Conservation (phyloP, 2,329 filamentous ascomycete genomes). For the Tolypocladium ovalisporum region DNA sequence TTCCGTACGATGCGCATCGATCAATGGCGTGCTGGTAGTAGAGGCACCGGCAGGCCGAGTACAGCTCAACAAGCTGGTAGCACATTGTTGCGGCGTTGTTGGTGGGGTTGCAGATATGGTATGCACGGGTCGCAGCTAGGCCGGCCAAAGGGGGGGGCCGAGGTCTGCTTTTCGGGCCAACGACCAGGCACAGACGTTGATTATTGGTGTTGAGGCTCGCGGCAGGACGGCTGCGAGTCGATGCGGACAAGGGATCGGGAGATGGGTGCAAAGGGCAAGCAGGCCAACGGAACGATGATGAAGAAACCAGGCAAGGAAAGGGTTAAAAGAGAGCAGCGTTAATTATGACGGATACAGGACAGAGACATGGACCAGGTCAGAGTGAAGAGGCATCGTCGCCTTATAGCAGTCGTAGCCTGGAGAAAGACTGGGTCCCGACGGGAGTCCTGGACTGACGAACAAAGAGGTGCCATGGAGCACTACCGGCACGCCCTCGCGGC, state of each 20-base stretch:
- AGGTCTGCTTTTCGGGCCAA: constrained; percentile 1
- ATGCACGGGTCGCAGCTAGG: not conserved
- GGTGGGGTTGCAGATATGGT: constrained; percentile 2
- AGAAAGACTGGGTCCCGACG: not conserved
- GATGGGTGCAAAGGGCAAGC: not conserved
- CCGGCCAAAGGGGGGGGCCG: not conserved
- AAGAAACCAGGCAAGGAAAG: constrained; percentile 4
- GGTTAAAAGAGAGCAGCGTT: constrained; percentile 7
- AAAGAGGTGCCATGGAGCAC: not conserved
- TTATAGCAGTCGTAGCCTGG: constrained; percentile 30
- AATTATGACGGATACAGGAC: constrained; percentile 11
- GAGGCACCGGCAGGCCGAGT: constrained; percentile 75
- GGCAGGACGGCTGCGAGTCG: not conserved
- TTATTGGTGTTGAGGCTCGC: not conserved
- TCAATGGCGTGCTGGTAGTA: constrained; percentile 85
- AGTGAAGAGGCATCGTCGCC: constrained; percentile 37
- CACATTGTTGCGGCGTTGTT: constrained; percentile 49
- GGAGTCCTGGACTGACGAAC: not conserved
- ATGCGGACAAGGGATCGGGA: not conserved
- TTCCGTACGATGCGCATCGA: constrained; percentile 65
- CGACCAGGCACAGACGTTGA: not conserved
- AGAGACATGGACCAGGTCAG: constrained; percentile 14
- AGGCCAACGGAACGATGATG: constrained; percentile 5
- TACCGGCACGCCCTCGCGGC: not conserved
- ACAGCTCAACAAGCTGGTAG: constrained; percentile 76